phyloP scores from a whole-genome alignment of 257 asterid genomes.

The Mentha longifolia region DNA sequence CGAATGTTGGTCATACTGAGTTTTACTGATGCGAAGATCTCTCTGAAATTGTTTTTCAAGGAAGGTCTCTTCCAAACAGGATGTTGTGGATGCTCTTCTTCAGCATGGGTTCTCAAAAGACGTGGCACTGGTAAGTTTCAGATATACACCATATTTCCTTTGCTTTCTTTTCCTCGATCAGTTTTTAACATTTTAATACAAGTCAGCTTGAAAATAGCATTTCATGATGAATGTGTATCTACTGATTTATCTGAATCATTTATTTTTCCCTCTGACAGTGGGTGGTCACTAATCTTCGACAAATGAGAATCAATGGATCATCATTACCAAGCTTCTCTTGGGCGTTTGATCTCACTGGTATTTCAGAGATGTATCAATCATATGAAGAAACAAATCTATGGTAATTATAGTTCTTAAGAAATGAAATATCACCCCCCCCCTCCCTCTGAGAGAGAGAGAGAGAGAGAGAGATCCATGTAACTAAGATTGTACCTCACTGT shows the following conservation, averaged over 20 bases:
- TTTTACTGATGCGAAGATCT: conserved; percentile 31
- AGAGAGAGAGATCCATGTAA: background rate
- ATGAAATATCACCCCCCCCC: background rate
- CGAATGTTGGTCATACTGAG: conserved; percentile 4
- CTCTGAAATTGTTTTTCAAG: conserved; percentile 51
- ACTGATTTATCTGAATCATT: background rate
- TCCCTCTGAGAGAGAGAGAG: background rate
- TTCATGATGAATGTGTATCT: background rate
- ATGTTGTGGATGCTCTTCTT: conserved; percentile 71
- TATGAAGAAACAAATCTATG: conserved; percentile 90
- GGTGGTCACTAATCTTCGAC: conserved; percentile 92
- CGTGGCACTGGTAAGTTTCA: conserved; percentile 80
- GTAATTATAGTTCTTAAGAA: conserved; percentile 41
- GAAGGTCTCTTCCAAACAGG: conserved; percentile 89
- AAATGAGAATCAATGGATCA: conserved; percentile 54
- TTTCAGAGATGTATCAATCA: conserved; percentile 89
- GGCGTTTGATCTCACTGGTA: conserved; percentile 85
- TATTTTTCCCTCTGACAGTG: conserved; percentile 52
- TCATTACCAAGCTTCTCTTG: conserved; percentile 67
- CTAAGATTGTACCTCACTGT: conserved; percentile 18
- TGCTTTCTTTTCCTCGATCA: background rate
- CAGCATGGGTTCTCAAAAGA: conserved; percentile 84
- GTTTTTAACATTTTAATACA: background rate
- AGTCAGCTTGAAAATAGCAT: background rate
- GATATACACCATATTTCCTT: background rate